Percentiles rank a stretch among this genome's conserved stretches.
These are phyloP conservation scores for Hyaloscypha bicolor DNA, from an alignment of 495 filamentous ascomycete genomes.

Conservation along the genomic window DNA sequence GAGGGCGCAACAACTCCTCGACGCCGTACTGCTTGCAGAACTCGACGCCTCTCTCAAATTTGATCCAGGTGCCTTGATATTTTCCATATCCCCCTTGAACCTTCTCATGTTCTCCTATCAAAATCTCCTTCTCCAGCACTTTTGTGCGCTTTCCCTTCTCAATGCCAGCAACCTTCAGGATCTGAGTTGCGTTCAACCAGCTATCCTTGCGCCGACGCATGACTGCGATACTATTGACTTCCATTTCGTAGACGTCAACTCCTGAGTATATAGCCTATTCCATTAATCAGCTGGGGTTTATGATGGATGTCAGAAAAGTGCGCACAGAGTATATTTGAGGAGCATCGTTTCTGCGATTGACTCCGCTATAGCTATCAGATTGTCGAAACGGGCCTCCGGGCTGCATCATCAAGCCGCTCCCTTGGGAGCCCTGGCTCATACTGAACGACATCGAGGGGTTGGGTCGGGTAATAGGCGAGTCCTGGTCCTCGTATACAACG, in stretches of 20 bases:
- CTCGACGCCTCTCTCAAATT: conserved; percentile 84
- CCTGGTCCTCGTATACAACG: conserved; percentile 24
- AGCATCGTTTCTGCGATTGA: conserved; percentile 54
- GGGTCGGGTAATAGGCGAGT: conserved; percentile 2
- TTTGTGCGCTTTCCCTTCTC: conserved; percentile 97
- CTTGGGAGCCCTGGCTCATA: conserved; percentile 34
- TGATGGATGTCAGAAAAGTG: background rate
- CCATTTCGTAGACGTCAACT: conserved; percentile 96
- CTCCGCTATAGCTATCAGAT: conserved; percentile 30
- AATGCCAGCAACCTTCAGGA: conserved; percentile 92
- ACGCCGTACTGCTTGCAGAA: conserved; percentile 95
- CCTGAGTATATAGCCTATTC: conserved; percentile 89
- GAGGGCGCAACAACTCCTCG: conserved; percentile 78
- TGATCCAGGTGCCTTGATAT: conserved; percentile 98
- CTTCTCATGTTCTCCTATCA: conserved; percentile 94
- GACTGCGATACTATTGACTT: conserved; percentile 85
- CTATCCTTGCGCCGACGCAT: conserved; percentile 93
- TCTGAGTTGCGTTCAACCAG: conserved; percentile 94
- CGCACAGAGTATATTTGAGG: conserved; percentile 80
- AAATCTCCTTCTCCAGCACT: conserved; percentile 95
- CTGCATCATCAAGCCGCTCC: conserved; percentile 32
- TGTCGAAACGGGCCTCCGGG: conserved; percentile 27
- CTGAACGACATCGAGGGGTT: conserved; percentile 35
- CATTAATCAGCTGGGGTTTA: conserved; percentile 20
- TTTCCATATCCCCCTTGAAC: conserved; percentile 98